phyloP scores from a whole-genome alignment of 1,284 basidiomycete species.

The Leccinum laetum region DNA sequence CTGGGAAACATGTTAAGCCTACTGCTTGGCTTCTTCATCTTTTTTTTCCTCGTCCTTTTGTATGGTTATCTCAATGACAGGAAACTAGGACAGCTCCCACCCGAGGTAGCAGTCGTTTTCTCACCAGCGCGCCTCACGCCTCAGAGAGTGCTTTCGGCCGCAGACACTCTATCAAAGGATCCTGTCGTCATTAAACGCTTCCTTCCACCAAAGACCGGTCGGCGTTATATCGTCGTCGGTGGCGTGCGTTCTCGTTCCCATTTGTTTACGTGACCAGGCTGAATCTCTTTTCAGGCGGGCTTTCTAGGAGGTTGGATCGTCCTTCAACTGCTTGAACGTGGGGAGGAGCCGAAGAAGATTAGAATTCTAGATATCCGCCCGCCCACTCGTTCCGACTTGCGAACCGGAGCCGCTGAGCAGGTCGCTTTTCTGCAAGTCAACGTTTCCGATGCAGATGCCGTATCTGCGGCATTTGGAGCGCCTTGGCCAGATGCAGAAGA shows the following conservation, averaged over 20 bases:
- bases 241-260: conserved; percentile 40
- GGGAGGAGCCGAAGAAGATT: conserved; percentile 64
- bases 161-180: conserved; percentile 35
- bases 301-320: conserved; percentile 79
- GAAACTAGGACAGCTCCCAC: conserved; percentile 46
- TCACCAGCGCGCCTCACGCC: conserved; percentile 48
- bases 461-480: conserved; percentile 60
- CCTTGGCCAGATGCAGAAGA: conserved; percentile 51
- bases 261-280: background rate
- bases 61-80: conserved; percentile 54
- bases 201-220: conserved; percentile 52
- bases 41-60: conserved; percentile 25
- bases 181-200: conserved; percentile 30
- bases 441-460: conserved; percentile 50
- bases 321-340: conserved; percentile 60
- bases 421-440: conserved; percentile 61
- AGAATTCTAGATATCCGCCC: conserved; percentile 65
- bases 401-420: conserved; percentile 44
- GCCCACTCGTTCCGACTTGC: conserved; percentile 55
- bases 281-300: conserved; percentile 47
- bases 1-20: conserved; percentile 17
- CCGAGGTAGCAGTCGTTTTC: conserved; percentile 38
- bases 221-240: conserved; percentile 56
- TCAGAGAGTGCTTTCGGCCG: conserved; percentile 38
- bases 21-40: conserved; percentile 8